Evolutionary conservation across 2,329 filamentous ascomycete species (phyloP), one percentile per base, ranked within the genome.

Genomic region (Sporothrix pseudoabietina): DNA sequence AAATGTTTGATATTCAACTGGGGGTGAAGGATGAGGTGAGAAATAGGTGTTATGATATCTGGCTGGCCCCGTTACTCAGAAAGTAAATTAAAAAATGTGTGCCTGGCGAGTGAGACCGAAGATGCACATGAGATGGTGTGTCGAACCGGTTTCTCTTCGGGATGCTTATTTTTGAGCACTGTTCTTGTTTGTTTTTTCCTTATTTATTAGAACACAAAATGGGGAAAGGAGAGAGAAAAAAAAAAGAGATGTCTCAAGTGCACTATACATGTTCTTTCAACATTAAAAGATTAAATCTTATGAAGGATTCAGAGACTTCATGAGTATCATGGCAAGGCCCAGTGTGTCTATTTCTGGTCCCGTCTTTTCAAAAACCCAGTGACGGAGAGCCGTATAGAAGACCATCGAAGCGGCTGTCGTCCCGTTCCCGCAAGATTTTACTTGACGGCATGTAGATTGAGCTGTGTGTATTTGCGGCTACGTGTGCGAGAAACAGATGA

Each of bases 371-470:
- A 49, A 32, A 49, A 32, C 19, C 26, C 3, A 26, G 10, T 49
- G 5, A 65, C 44, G 39, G 39, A 66, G 63, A 49, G 14, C 39
- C 63, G 39, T 66, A 66, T 49, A 66, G 63, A 32, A 41, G 41
- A 41, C 63, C 63, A 66, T 66, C 41, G 63, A 47, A 47, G 26
- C 41, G 41, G 44, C 63, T 41, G 63, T n/a, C 26, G 19, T 66
- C 63, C 63, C 63, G 63, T 22, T 30, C 39, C 41, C 44, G 63
- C 35, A 14, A 44, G 9, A 26, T 44, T 41, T 41, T 41, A 22
- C 9, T 14, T 65, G n/a, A 35, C 2, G 8, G 35, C 35, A 59
- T 35, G 9, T 16, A 8, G 6, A 26, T 19, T 35, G 4, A 49
- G 14, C 2, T 49, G 44, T 49, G 12, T 6, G 5, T 59, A 6